Evolutionary conservation across 495 filamentous ascomycete genomes (phyloP).

Genomic region (Xylaria castorea): DNA sequence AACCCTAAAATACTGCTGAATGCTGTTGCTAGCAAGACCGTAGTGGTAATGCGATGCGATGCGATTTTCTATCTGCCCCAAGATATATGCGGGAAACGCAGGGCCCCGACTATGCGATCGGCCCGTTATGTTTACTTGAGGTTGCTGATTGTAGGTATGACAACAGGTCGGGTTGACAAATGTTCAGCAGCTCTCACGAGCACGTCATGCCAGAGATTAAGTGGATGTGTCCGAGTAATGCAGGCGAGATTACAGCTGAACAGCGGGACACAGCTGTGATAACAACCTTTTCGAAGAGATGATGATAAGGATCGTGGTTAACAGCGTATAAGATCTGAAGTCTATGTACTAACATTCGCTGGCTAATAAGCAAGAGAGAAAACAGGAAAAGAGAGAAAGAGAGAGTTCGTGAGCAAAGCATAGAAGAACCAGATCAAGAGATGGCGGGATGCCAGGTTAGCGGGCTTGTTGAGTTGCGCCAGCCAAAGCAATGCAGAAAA

Average conservation of each 20-base stretch:
- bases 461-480: conserved; percentile 22
- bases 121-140: background rate
- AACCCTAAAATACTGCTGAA: background rate
- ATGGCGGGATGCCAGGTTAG: conserved; percentile 32
- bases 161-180: background rate
- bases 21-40: background rate
- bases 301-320: conserved; percentile 9
- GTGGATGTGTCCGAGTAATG: conserved; percentile 29
- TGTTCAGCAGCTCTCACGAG: conserved; percentile 4
- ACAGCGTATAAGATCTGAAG: background rate
- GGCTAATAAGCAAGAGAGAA: conserved; percentile 24
- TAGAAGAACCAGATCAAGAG: conserved; percentile 34
- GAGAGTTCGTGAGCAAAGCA: conserved; percentile 30
- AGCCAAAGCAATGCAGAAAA: conserved; percentile 31
- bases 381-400: conserved; percentile 26
- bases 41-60: background rate
- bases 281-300: conserved; percentile 3
- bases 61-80: background rate
- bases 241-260: conserved; percentile 21
- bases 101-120: background rate
- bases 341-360: background rate
- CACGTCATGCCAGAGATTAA: conserved; percentile 27
- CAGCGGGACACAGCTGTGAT: background rate
- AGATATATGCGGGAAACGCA: background rate
- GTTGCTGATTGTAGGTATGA: conserved; percentile 1